A percentile compares a stretch with the other conserved stretches of the same genome.
These are phyloP conservation scores for Talaromyces marneffei DNA, from an alignment of 2,329 filamentous ascomycete species.

Conservation along the genomic window DNA sequence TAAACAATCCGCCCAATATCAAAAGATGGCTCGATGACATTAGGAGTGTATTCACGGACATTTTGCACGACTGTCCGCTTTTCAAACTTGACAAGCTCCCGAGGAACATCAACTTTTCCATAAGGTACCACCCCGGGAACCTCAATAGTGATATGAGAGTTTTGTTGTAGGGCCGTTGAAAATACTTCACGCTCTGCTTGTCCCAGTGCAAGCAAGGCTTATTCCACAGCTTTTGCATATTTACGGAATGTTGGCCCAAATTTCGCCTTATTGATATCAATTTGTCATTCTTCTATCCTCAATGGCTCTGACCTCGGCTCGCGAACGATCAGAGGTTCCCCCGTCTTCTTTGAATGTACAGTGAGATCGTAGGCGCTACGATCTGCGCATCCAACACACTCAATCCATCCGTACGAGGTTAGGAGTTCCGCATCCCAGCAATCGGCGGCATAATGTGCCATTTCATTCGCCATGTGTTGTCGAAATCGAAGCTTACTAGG, in stretches of 20 bases:
- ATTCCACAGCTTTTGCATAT: slow-evolving; percentile 78
- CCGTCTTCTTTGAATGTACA: slow-evolving; percentile 78
- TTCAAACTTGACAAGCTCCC: slow-evolving; percentile 76
- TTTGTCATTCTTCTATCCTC: slow-evolving; percentile 76
- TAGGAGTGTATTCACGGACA: slow-evolving; percentile 84
- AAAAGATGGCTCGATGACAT: slow-evolving; percentile 95
- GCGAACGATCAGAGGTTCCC: slow-evolving; percentile 67
- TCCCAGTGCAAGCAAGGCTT: slow-evolving; percentile 66
- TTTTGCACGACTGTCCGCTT: slow-evolving; percentile 77
- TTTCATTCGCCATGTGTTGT: slow-evolving; percentile 76
- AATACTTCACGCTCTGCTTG: slow-evolving; percentile 78
- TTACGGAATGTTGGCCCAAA: slow-evolving; percentile 95
- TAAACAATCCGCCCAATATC: slow-evolving; percentile 94
- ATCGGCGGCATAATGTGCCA: slow-evolving; percentile 79
- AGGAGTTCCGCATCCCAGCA: slow-evolving; percentile 86
- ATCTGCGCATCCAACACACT: slow-evolving; percentile 85
- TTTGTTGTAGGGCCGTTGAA: slow-evolving; percentile 63
- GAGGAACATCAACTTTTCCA: slow-evolving; percentile 70
- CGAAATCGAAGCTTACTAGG: slow-evolving; percentile 84
- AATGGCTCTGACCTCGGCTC: slow-evolving; percentile 73
- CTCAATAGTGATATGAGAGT: slow-evolving; percentile 69
- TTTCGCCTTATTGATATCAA: slow-evolving; percentile 88
- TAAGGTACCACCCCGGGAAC: slow-evolving; percentile 60
- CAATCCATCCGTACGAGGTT: slow-evolving; percentile 81
- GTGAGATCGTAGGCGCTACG: slow-evolving; percentile 78